Evolutionary conservation across 75 land plant species (phyloP).

Genomic region (Cryptomeria japonica): DNA sequence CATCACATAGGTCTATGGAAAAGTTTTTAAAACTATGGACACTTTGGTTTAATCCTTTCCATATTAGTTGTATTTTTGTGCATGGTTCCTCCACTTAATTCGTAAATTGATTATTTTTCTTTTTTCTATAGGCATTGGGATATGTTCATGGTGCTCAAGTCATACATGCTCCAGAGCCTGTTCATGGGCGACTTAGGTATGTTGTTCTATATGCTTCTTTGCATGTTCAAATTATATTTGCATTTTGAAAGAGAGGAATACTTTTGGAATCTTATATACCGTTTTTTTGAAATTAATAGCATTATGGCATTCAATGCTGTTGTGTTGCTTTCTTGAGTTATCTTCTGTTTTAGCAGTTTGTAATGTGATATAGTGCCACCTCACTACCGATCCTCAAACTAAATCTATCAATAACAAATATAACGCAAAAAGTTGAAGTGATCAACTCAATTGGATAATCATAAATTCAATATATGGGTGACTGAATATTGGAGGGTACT

Average conservation of each 20-base stretch:
- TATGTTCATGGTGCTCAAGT: constrained; percentile 85
- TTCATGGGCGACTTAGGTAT: constrained; percentile 97
- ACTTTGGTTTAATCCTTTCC: background rate
- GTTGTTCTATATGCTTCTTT: constrained; percentile 2
- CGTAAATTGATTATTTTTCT: background rate
- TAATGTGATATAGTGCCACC: background rate
- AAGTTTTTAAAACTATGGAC: background rate
- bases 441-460: background rate
- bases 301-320: background rate
- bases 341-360: background rate
- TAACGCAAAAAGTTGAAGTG: too few species aligned
- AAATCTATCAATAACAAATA: background rate
- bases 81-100: background rate
- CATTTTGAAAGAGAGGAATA: background rate
- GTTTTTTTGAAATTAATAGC: background rate
- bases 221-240: background rate
- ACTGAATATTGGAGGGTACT: background rate
- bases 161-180: constrained; percentile 89
- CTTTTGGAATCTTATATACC: background rate
- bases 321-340: background rate
- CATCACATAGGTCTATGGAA: background rate
- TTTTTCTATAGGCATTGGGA: constrained; percentile 72
- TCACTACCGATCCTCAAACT: background rate
- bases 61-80: background rate
- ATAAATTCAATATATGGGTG: background rate